Conservation (phyloP, 306 rosid species). For the Vicia villosa region DNA sequence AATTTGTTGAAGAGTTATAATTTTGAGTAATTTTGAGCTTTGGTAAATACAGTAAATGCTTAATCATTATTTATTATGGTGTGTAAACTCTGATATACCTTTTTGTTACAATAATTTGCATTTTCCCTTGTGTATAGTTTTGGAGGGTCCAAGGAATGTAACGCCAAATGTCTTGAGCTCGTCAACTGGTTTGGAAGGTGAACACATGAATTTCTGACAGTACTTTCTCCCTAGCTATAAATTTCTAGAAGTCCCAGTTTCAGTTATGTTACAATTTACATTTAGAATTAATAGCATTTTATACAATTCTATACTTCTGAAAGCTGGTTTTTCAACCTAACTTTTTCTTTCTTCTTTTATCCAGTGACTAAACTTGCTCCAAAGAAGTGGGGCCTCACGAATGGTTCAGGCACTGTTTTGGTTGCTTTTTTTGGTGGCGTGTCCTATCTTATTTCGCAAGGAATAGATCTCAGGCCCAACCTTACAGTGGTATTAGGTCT, state of each 20-base stretch:
- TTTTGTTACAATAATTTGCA: slow-evolving; percentile 13
- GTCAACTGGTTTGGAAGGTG: slow-evolving; percentile 94
- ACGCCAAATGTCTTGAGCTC: slow-evolving; percentile 78
- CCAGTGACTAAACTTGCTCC: slow-evolving; percentile 85
- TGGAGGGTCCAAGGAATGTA: slow-evolving; percentile 82
- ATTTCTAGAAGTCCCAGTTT: slow-evolving; percentile 27
- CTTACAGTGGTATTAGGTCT: slow-evolving; percentile 73
- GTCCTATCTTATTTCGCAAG: slow-evolving; percentile 79
- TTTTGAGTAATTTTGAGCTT: too few species aligned
- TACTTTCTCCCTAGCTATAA: slow-evolving; percentile 18
- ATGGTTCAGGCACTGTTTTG: slow-evolving; percentile 59
- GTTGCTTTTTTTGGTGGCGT: slow-evolving; percentile 72
- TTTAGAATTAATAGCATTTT: slow-evolving; percentile 13
- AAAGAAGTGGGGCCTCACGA: slow-evolving; percentile 95
- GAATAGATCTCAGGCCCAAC: slow-evolving; percentile 87
- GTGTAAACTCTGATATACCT: neutral
- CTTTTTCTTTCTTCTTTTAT: slow-evolving; percentile 28
- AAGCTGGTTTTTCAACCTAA: slow-evolving; percentile 10
- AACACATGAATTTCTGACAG: slow-evolving; percentile 26
- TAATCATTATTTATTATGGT: too few species aligned
- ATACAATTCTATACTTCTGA: slow-evolving; percentile 8
- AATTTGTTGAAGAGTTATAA: too few species aligned
- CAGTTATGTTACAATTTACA: neutral
- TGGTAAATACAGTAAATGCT: too few species aligned
- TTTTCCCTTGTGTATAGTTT: slow-evolving; percentile 53